Evolutionary conservation across 495 filamentous ascomycete species (phyloP), one percentile per base, ranked within the genome.

Genomic region (Lophium mytilinum): DNA sequence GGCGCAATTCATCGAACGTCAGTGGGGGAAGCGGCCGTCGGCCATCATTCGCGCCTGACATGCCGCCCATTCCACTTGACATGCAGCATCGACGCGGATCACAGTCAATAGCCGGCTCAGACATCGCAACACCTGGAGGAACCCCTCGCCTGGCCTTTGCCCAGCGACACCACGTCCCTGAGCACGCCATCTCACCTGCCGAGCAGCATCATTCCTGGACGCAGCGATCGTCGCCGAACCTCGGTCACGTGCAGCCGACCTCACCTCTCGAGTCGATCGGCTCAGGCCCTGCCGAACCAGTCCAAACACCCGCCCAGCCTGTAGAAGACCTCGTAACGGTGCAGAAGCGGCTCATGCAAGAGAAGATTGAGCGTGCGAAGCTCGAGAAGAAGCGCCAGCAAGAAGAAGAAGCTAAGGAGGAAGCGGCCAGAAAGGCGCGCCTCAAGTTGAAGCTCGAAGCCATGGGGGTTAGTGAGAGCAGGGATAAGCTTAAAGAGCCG

Each of bases 1-100:
- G 89, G 45, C 84, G 94, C 45, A 85, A 86, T 50, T 96, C 92
- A n/a, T 96, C 92, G 1, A 96, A 90, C 66, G 87, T 95, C 33
- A 96, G 92, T 68, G 92, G 90, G 34, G 89, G 89, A 55, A 96
- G 90, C 70, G 78, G 77, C 52, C 76, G 81, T 56, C 75, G 80
- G 17, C 76, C 76, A 71, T 85, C 82, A 8, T 73, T 80, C 57
- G 72, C 73, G 37, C 64, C 69, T 39, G 81, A 83, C 55, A 56
- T 69, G 10, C 68, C 72, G n/a, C 69, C 73, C 49, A 68, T 65
- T 34, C 59, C 58, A 33, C 39, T 59, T 50, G 57, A 60, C 47
- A 53, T 71, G 21, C 71, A 76, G 53, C 78, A 80, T 34, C 66
- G 78, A 56, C 66, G 78, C 55, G 73, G 68, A 30, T 79, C 80